Evolutionary conservation across 768 basidiomycete genomes (phyloP), one percentile per base, ranked within the genome.

Genomic region (Lactifluus pinguis): DNA sequence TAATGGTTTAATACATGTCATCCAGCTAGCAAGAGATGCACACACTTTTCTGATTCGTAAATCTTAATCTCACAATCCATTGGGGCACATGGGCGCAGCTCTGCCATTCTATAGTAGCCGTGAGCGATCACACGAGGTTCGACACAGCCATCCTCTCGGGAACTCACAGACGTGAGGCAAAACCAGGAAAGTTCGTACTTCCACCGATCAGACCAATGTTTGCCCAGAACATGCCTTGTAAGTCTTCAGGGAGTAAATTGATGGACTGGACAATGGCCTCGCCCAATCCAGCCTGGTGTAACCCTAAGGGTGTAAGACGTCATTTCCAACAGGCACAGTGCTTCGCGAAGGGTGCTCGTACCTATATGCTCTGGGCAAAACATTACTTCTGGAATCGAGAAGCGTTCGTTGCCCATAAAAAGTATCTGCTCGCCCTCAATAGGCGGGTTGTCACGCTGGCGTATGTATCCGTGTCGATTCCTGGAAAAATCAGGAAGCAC

Each of bases 161-260:
- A 19, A 61, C 89, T 71, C 72, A 95, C 94, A 98, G 72, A 74
- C 95, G 76, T 54, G 79, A 73, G 21, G 80, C 79, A 67, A 98
- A 87, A 6, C 87, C 89, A 47, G 83, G 77, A 65, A 94, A 83
- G 66, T 81, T 82, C 15, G 83, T 83, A 71, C 82, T 87, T 14
- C 95, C 95, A 52, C 95, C 95, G 68, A 93, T 83, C 64, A 95
- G 74, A 13, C 89, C 89, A 62, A 98, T 93, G 71, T 98, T 92
- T 38, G 84, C 84, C 93, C 93, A 98, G 73, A 93, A 97, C 87
- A 98, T 84, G 38, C 92, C 94, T 66, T 86, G 90, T 29, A 95
- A 67, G 67, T 95, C 92, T 53, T 79, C 75, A 0, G 92, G 91
- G 61, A 98, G 82, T 34, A 80, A 73, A 0, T 80, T 77, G 68